Evolutionary conservation across 179 eudicot genomes (phyloP).

Genomic region (Camellia oleifera): DNA sequence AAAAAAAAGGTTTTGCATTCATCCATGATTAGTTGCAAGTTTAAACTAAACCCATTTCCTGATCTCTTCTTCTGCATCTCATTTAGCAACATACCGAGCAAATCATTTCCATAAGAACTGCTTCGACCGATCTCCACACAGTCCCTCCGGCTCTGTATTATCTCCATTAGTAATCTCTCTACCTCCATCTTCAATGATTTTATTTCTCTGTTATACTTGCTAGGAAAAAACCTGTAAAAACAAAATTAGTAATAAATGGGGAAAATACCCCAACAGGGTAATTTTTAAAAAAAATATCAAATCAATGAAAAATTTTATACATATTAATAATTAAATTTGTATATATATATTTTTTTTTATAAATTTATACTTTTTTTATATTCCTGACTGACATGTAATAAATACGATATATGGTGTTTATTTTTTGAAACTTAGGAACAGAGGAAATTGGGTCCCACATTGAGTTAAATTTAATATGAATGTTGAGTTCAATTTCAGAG

Average conservation of each 20-base stretch:
- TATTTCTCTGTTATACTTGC: conserved; percentile 84
- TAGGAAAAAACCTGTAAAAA: conserved; percentile 65
- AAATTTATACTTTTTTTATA: no score
- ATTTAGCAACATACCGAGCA: conserved; percentile 66
- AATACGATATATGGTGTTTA: no score
- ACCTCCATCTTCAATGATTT: conserved; percentile 70
- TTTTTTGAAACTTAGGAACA: no score
- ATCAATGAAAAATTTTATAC: no score
- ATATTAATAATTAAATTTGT: no score
- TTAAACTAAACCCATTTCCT: conserved; percentile 40
- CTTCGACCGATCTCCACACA: conserved; percentile 68
- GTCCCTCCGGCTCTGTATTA: conserved; percentile 63
- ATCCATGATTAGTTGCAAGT: conserved; percentile 71
- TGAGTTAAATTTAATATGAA: no score
- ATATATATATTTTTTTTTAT: no score
- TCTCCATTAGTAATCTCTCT: conserved; percentile 72
- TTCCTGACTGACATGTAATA: no score
- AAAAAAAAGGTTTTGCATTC: conserved; percentile 62
- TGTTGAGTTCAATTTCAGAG: no score
- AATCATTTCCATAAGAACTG: conserved; percentile 70
- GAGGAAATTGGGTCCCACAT: no score
- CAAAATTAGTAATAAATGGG: background rate
- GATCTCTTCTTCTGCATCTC: conserved; percentile 49
- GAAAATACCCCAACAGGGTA: no score
- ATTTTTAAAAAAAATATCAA: no score